phyloP scores from a whole-genome alignment of 2,329 filamentous ascomycete genomes.

The Calycina herbarum region DNA sequence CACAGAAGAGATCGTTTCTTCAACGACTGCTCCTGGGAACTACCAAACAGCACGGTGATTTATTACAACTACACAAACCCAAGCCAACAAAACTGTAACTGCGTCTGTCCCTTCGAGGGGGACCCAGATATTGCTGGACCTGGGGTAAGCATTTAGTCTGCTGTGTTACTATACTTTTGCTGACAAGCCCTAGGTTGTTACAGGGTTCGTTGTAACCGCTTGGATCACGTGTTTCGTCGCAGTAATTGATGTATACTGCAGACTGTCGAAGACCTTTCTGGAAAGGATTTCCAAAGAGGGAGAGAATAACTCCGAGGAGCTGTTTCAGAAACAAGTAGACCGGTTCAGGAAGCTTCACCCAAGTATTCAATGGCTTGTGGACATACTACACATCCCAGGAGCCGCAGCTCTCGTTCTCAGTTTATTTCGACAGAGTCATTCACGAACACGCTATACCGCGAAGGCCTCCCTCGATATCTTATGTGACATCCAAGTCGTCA shows the following conservation, averaged over 20 bases:
- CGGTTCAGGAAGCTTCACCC: not conserved
- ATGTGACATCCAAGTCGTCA: not conserved
- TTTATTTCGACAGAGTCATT: not conserved
- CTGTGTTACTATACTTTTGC: not conserved
- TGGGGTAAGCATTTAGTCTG: not conserved
- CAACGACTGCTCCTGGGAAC: not conserved
- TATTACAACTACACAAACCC: not conserved
- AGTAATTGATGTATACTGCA: not conserved
- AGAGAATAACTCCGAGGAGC: not conserved
- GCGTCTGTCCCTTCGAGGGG: not conserved
- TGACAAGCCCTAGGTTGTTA: not conserved
- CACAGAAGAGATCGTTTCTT: not conserved
- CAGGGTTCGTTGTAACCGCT: not conserved
- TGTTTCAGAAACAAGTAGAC: not conserved
- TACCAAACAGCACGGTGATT: not conserved
- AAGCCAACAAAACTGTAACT: not conserved
- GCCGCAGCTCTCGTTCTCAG: not conserved
- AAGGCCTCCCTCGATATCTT: not conserved
- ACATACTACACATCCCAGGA: not conserved
- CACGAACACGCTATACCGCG: not conserved
- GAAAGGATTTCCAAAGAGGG: not conserved
- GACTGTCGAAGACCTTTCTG: not conserved
- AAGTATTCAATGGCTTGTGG: too few relatives aligned
- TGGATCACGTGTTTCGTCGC: not conserved
- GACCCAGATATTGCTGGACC: conserved; percentile 1